Evolutionary conservation across 2,329 filamentous ascomycete genomes (phyloP).

Genomic region (Penicillium sp.): DNA sequence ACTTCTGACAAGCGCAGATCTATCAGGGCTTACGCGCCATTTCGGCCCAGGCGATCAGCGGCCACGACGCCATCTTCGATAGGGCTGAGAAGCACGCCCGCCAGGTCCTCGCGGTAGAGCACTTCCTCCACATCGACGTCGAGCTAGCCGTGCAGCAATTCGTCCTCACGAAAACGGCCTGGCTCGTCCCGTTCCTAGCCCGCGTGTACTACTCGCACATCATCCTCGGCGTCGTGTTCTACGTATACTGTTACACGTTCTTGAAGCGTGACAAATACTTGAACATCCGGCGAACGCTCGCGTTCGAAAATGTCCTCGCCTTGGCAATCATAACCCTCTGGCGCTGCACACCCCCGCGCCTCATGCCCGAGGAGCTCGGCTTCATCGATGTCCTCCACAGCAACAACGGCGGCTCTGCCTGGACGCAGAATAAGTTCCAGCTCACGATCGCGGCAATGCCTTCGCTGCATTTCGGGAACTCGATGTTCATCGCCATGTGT

Average conservation of each 20-base stretch:
- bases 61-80: slow-evolving; percentile 45
- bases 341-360: slow-evolving; percentile 55
- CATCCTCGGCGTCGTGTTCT: slow-evolving; percentile 51
- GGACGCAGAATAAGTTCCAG: slow-evolving; percentile 54
- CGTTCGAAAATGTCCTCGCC: slow-evolving; percentile 55
- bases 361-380: slow-evolving; percentile 51
- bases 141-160: slow-evolving; percentile 49
- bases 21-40: slow-evolving; percentile 53
- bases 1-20: slow-evolving; percentile 27
- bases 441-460: slow-evolving; percentile 58
- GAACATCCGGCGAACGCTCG: slow-evolving; percentile 53
- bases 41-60: slow-evolving; percentile 48
- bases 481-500: slow-evolving; percentile 35
- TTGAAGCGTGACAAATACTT: slow-evolving; percentile 47
- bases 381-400: slow-evolving; percentile 54
- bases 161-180: slow-evolving; percentile 42
- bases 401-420: slow-evolving; percentile 32
- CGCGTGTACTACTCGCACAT: slow-evolving; percentile 56
- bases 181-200: slow-evolving; percentile 48
- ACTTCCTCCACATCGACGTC: slow-evolving; percentile 43
- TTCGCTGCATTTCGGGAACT: slow-evolving; percentile 53
- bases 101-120: slow-evolving; percentile 47
- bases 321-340: slow-evolving; percentile 55
- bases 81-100: slow-evolving; percentile 48
- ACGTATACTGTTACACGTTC: slow-evolving; percentile 56